phyloP scores from a whole-genome alignment of 257 asterid species.

The Catharanthus roseus region DNA sequence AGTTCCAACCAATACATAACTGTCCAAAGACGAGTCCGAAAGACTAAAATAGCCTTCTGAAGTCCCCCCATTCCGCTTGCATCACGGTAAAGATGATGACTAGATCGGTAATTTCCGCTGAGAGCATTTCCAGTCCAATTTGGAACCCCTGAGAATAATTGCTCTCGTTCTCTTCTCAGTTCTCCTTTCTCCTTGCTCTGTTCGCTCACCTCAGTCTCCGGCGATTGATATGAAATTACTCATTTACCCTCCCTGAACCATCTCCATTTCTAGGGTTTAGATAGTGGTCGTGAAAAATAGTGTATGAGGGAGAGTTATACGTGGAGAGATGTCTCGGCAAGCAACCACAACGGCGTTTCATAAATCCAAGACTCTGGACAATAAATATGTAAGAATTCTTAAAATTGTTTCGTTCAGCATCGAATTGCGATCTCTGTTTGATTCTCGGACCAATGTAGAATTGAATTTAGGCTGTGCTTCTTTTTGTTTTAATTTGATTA shows the following conservation, averaged over 20 bases:
- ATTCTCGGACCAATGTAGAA: not conserved
- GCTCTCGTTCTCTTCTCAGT: not conserved
- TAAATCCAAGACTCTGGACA: slow-evolving; percentile 60
- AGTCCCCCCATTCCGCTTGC: not conserved
- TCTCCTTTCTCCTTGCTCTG: not conserved
- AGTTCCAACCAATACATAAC: not conserved
- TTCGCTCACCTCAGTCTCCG: slow-evolving; percentile 1
- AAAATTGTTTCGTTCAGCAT: slow-evolving; percentile 1
- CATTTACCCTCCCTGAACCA: slow-evolving; percentile 8
- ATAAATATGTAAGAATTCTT: slow-evolving; percentile 43
- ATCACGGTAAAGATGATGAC: not conserved
- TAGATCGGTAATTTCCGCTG: not conserved
- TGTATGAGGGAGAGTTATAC: not conserved
- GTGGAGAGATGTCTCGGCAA: slow-evolving; percentile 44
- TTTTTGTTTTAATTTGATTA: not conserved
- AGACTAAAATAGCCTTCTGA: not conserved
- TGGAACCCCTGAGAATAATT: not conserved
- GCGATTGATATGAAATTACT: slow-evolving; percentile 5
- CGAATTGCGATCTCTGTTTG: not conserved
- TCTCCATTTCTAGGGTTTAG: not conserved
- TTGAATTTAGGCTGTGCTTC: not conserved
- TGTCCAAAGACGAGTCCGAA: not conserved
- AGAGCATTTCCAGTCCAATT: not conserved
- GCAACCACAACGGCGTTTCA: slow-evolving; percentile 48
- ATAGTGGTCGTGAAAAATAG: not conserved